These are phyloP conservation scores for Parasitella parasitica DNA, from an alignment of 371 early-diverging fungal species.

Conservation along the genomic window DNA sequence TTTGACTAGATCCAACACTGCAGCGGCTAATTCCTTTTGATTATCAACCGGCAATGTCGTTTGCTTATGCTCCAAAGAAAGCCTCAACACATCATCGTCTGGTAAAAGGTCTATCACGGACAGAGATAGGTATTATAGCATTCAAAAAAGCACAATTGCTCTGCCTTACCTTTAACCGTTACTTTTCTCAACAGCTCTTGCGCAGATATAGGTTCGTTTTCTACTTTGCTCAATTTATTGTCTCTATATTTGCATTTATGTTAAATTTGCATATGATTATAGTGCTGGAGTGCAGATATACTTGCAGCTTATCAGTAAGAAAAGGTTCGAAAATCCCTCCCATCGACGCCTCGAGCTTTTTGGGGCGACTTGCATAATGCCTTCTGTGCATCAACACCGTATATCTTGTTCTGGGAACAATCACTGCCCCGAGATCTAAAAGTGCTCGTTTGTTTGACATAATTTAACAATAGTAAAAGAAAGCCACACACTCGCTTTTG, in stretches of 20 bases:
- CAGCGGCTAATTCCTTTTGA: slow-evolving; percentile 22
- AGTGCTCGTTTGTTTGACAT: background rate
- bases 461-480: background rate
- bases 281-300: too few species aligned
- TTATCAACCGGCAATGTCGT: slow-evolving; percentile 24
- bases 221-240: background rate
- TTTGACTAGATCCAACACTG: slow-evolving; percentile 16
- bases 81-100: slow-evolving; percentile 23
- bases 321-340: slow-evolving; percentile 48
- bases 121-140: background rate
- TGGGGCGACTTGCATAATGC: slow-evolving; percentile 16
- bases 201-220: slow-evolving; percentile 1
- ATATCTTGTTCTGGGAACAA: background rate
- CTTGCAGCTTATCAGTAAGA: slow-evolving; percentile 27
- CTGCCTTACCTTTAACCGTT: slow-evolving; percentile 25
- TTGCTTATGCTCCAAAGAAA: slow-evolving; percentile 25
- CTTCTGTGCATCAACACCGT: slow-evolving; percentile 8
- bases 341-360: slow-evolving; percentile 25
- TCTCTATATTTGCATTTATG: background rate
- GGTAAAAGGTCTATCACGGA: slow-evolving; percentile 29
- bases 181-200: slow-evolving; percentile 7
- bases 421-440: background rate
- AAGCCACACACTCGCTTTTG: too few species aligned
- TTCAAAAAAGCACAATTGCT: too few species aligned
- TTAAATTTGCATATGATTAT: background rate